Conservation (phyloP, 176 grass and related monocot species). For the Juncus inflexus region DNA sequence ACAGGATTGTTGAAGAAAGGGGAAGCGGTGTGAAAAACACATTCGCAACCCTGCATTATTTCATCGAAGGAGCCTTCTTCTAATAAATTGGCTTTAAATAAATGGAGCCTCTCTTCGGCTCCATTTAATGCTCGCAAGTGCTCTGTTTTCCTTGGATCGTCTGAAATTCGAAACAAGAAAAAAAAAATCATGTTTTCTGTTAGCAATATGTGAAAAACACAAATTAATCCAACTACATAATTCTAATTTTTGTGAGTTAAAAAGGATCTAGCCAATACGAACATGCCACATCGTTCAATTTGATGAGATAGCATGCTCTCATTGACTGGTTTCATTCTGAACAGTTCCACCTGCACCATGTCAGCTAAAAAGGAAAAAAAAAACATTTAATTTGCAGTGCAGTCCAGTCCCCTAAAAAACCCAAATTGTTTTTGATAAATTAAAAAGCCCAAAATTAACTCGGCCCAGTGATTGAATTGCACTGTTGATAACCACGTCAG, state of each 20-base stretch:
- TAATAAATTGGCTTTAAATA: constrained; percentile 31
- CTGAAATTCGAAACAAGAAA: constrained; percentile 11
- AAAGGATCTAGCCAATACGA: too few relatives aligned
- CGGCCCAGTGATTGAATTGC: too few relatives aligned
- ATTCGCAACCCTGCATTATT: constrained; percentile 28
- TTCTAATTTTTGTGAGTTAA: too few relatives aligned
- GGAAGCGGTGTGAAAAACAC: constrained; percentile 40
- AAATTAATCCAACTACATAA: background rate
- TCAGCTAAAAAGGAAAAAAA: background rate
- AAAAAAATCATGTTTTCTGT: constrained; percentile 1
- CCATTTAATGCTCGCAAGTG: constrained; percentile 35
- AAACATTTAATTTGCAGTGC: background rate
- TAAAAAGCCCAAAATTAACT: too few relatives aligned
- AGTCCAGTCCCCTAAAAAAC: too few relatives aligned
- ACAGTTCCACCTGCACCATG: too few relatives aligned
- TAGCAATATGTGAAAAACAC: background rate
- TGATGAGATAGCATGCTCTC: background rate
- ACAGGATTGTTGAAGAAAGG: constrained; percentile 20
- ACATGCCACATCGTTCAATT: too few relatives aligned
- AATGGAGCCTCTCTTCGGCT: constrained; percentile 30
- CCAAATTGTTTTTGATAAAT: too few relatives aligned
- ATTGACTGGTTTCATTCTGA: background rate
- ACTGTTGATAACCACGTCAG: background rate
- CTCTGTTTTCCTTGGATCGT: constrained; percentile 34
- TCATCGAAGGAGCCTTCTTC: constrained; percentile 32